A percentile compares a stretch with the other conserved stretches of the same genome.
Evolutionary conservation across 805 yeast genomes (phyloP).

Genomic region (Metschnikowia cubensis): DNA sequence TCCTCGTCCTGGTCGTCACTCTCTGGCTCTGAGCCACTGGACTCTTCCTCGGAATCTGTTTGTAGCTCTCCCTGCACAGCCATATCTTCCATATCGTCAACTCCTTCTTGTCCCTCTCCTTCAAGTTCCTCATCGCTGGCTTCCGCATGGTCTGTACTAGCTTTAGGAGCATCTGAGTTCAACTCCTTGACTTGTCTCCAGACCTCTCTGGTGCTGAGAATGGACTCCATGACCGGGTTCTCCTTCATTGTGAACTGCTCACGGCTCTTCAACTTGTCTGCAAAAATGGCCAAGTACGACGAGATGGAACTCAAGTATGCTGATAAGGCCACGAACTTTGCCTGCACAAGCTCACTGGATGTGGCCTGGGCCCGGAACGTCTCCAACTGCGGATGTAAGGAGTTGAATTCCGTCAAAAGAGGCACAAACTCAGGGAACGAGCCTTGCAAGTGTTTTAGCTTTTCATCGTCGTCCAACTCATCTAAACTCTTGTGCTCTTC

Average conservation of each 20-base stretch:
- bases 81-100: slow-evolving; percentile 8
- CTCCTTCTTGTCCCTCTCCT: background rate
- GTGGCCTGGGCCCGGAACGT: slow-evolving; percentile 25
- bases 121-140: background rate
- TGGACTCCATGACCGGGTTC: slow-evolving; percentile 84
- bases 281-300: slow-evolving; percentile 73
- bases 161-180: background rate
- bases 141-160: background rate
- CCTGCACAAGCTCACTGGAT: slow-evolving; percentile 29
- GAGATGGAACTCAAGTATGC: slow-evolving; percentile 76
- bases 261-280: slow-evolving; percentile 50
- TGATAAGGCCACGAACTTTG: slow-evolving; percentile 67
- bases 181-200: slow-evolving; percentile 77
- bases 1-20: slow-evolving; percentile 22
- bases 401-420: slow-evolving; percentile 55
- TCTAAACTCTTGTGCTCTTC: slow-evolving; percentile 17
- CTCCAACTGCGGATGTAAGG: slow-evolving; percentile 40
- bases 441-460: slow-evolving; percentile 49
- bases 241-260: slow-evolving; percentile 70
- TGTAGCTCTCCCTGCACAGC: slow-evolving; percentile 14
- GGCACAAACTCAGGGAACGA: slow-evolving; percentile 85
- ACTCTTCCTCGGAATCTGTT: slow-evolving; percentile 19
- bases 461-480: slow-evolving; percentile 48
- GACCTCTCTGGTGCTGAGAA: slow-evolving; percentile 74
- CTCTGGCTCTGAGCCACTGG: slow-evolving; percentile 11